Evolutionary conservation across 768 basidiomycete species (phyloP), one percentile per base, ranked within the genome.

Genomic region (Termitomyces sp.): DNA sequence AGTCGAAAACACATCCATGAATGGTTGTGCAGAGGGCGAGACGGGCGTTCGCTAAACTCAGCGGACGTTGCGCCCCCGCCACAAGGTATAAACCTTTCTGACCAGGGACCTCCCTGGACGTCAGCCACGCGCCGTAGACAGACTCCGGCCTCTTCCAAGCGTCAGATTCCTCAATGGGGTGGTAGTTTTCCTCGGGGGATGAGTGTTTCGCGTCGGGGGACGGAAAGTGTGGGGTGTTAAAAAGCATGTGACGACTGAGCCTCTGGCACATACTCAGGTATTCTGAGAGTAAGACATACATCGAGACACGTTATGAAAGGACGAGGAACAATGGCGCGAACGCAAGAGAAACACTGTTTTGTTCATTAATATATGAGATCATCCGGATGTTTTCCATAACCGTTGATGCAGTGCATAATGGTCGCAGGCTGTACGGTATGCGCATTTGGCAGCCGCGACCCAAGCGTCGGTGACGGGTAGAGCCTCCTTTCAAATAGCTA

Each of bases 41-140:
- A 49, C 70, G 74, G 48, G 84, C 66, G 71, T 91, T 92, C 16
- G 71, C 67, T 51, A 79, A 66, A 54, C 79, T 86, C 62, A 93
- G 67, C n/a, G 82, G 78, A 44, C 91, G 84, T 64, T 86, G 87
- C 44, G 84, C 86, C 50, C 92, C 92, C 38, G 92, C 85, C 55
- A 84, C 79, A 65, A 87, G 78, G 71, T 74, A 74, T 51, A 66
- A 61, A 20, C 79, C 81, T 48, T 76, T 77, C 46, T 81, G 78
- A 32, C 75, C 75, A 36, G 82, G 79, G 28, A 85, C 67, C 64
- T 75, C 69, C 66, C 87, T 79, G 35, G 87, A 88, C 12, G 84
- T 79, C 18, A 85, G 66, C 87, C 87, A 88, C 36, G 81, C 82
- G 54, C 85, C 81, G 58, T 79, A 82, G 28, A 78, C 68, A 6